These are phyloP conservation scores for Orychophragmus violaceus DNA, from an alignment of 345 rosid species.

Conservation along the genomic window DNA sequence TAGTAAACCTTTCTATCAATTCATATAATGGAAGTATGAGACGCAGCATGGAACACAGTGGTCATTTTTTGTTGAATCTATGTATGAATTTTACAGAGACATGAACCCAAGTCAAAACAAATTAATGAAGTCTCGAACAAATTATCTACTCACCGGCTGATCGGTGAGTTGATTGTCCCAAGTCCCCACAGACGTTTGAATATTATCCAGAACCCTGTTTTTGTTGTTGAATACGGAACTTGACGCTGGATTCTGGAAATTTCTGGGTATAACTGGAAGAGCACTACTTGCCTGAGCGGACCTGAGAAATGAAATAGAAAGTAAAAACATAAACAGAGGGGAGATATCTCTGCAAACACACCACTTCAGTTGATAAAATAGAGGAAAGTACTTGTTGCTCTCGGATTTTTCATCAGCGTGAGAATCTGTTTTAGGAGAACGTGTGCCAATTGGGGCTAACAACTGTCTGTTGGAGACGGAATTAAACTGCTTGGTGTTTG, in stretches of 20 bases:
- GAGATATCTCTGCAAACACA: not conserved
- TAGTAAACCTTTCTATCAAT: not conserved
- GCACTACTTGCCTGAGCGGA: constrained; percentile 39
- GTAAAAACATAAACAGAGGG: not conserved
- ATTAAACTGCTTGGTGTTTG: constrained; percentile 33
- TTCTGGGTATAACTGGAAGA: constrained; percentile 32
- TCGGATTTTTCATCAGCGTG: constrained; percentile 48
- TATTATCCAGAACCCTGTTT: constrained; percentile 54
- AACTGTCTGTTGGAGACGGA: constrained; percentile 44
- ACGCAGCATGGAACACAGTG: not conserved
- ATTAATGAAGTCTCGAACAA: not conserved
- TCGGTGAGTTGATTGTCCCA: constrained; percentile 62
- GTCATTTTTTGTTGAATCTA: not conserved
- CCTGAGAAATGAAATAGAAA: constrained; percentile 36
- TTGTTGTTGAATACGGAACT: constrained; percentile 49
- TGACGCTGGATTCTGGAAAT: constrained; percentile 37
- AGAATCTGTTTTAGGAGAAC: constrained; percentile 50
- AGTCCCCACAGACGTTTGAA: constrained; percentile 56
- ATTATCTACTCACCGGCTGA: constrained; percentile 59
- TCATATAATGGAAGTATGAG: not conserved
- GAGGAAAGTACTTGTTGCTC: constrained; percentile 44
- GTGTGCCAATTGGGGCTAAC: constrained; percentile 79
- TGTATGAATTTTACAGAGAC: not conserved
- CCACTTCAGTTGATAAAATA: not conserved
- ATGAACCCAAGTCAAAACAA: not conserved